Evolutionary conservation across 495 filamentous ascomycete genomes (phyloP).

Genomic region (Entonaema liquescens): DNA sequence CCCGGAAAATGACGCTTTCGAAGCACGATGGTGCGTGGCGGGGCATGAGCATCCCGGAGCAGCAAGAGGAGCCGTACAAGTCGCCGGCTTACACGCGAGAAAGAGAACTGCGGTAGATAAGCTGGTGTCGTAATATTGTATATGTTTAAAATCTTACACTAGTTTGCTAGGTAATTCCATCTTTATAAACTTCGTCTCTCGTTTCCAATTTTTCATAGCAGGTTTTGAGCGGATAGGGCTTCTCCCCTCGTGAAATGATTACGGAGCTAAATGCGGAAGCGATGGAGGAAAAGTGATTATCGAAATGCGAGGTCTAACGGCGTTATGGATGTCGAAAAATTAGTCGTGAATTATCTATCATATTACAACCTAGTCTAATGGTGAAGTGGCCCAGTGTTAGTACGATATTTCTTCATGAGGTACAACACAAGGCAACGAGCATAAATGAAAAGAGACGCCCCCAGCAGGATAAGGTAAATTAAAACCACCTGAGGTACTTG

Average conservation of each 20-base stretch:
- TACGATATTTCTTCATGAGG: not conserved
- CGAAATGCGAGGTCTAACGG: not conserved
- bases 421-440: constrained; percentile 4
- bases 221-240: not conserved
- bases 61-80: constrained; percentile 22
- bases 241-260: not conserved
- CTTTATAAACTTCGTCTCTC: constrained; percentile 16
- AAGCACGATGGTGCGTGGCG: constrained; percentile 33
- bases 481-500: no score
- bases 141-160: not conserved
- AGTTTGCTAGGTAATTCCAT: constrained; percentile 7
- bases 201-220: not conserved
- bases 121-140: not conserved
- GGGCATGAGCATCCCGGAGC: constrained; percentile 16
- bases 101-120: constrained; percentile 14
- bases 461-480: not conserved
- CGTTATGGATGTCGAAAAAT: not conserved
- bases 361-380: not conserved
- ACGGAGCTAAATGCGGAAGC: not conserved
- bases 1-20: constrained; percentile 35
- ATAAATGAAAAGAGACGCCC: constrained; percentile 9
- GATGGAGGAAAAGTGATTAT: not conserved
- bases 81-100: constrained; percentile 14
- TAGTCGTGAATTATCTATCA: not conserved
- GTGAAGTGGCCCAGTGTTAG: not conserved